A percentile compares a stretch with the other conserved stretches of the same genome.
These are phyloP conservation scores for Monilinia laxa DNA, from an alignment of 2,329 filamentous ascomycete genomes.

Conservation along the genomic window DNA sequence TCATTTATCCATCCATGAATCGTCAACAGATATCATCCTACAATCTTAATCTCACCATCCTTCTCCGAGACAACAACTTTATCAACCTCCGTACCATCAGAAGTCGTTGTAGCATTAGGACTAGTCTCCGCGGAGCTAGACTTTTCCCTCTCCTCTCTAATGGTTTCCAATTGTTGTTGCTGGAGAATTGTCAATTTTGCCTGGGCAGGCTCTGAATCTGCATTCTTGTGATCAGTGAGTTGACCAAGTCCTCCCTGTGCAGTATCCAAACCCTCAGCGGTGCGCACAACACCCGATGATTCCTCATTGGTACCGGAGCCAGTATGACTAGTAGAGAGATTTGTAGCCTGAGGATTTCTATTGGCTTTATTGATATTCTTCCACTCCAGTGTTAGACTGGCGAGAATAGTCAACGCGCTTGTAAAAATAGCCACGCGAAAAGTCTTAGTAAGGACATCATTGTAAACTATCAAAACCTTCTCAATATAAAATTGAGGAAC, in stretches of 20 bases:
- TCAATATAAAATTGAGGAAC: conserved; percentile 43
- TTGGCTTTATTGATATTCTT: conserved; percentile 53
- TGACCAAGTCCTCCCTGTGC: not conserved
- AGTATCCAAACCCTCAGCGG: not conserved
- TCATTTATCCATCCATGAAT: not conserved
- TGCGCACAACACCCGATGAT: not conserved
- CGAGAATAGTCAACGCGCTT: conserved; percentile 48
- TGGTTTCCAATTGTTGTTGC: conserved; percentile 5
- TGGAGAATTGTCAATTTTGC: not conserved
- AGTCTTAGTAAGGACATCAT: conserved; percentile 50
- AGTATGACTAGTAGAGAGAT: not conserved
- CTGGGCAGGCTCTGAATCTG: not conserved
- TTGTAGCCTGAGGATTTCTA: conserved; percentile 5
- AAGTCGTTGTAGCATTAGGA: not conserved
- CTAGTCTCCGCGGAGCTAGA: not conserved
- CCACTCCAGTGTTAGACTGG: conserved; percentile 55
- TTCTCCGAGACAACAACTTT: not conserved
- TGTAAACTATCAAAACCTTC: conserved; percentile 55
- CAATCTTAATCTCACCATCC: not conserved
- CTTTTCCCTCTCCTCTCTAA: conserved; percentile 16
- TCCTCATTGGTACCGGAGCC: not conserved
- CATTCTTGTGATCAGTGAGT: not conserved
- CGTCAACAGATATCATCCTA: not conserved
- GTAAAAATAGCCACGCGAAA: conserved; percentile 57
- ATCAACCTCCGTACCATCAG: not conserved